Evolutionary conservation across 768 basidiomycete genomes (phyloP), one percentile per base, ranked within the genome.

Genomic region (Mycena epipterygia): DNA sequence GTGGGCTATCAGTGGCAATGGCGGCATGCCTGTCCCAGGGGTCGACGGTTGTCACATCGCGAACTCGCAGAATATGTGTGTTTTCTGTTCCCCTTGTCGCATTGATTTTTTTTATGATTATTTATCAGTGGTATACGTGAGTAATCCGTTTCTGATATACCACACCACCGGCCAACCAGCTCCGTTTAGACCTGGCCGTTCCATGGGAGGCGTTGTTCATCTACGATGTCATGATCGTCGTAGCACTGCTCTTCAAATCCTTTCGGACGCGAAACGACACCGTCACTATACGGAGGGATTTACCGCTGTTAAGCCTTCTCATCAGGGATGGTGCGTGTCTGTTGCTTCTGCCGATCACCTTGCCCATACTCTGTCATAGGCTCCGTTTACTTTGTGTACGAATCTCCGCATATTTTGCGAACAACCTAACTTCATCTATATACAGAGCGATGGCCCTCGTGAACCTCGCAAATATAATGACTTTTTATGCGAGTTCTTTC

Each of bases 401-500:
- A 19, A 2, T 7, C n/a, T 48, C 6, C 33, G 11, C 25, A 25
- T 46, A 14, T 1, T 27, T 21, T 44, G 41, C 25, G 25, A 42
- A 41, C 29, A 11, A 23, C 9, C 63, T 55, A 27, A 51, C 12
- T 5, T 41, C n/a, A n/a, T 17, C 11, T 27, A n/a, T 6, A 5
- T 41, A 16, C 32, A 70, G 68, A 27, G 29, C 46, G 12, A 70
- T 70, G 68, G 57, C 68, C 5, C 27, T 33, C 2, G 32, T 81
- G 77, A 72, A 71, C 81, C n/a, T 80, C 9, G 68, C 62, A 17
- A 70, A 70, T 25, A 70, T 70, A 39, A 11, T 64, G 19, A 70
- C 68, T 29, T 65, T 19, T 29, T 70, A 70, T 48, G 68, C 65
- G 42, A 44, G 68, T 19, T n/a, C 32, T 63, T 21, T 17, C 33